A percentile compares a stretch with the other conserved stretches of the same genome.
These are phyloP conservation scores for Candida adriatica DNA, from an alignment of 805 yeast genomes.

Conservation along the genomic window DNA sequence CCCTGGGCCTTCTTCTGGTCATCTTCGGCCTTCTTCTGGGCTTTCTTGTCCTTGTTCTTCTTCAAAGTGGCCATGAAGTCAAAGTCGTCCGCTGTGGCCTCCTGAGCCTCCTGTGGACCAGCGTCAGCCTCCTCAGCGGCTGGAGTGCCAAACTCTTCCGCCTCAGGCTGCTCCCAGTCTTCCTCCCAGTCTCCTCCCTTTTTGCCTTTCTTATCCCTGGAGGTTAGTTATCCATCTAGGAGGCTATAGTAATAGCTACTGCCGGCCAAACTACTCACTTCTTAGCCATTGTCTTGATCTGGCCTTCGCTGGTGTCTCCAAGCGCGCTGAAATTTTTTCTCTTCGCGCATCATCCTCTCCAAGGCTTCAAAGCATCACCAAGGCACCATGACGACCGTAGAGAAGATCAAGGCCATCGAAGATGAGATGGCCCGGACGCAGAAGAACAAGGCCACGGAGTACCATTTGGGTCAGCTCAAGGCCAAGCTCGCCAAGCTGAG, in stretches of 20 bases:
- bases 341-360: conserved; percentile 1
- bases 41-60: conserved; percentile 70
- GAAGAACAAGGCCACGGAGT: conserved; percentile 95
- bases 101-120: conserved; percentile 25
- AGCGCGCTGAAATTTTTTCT: conserved; percentile 1
- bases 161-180: conserved; percentile 42
- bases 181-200: conserved; percentile 67
- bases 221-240: conserved; percentile 2
- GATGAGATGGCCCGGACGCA: conserved; percentile 98
- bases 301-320: neutral
- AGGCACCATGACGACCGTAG: conserved; percentile 22
- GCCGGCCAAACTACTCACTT: conserved; percentile 14
- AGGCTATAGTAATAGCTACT: too few species aligned
- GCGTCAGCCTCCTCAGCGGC: conserved; percentile 21
- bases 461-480: conserved; percentile 94
- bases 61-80: conserved; percentile 83
- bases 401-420: conserved; percentile 57
- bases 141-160: conserved; percentile 36
- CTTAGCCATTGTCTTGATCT: conserved; percentile 3
- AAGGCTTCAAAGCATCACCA: neutral
- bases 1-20: conserved; percentile 34
- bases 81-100: conserved; percentile 33
- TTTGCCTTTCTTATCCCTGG: conserved; percentile 55
- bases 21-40: conserved; percentile 55
- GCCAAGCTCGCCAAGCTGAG: conserved; percentile 94